These are phyloP conservation scores for Rubus parviflorus DNA, from an alignment of 306 rosid species.

Conservation along the genomic window DNA sequence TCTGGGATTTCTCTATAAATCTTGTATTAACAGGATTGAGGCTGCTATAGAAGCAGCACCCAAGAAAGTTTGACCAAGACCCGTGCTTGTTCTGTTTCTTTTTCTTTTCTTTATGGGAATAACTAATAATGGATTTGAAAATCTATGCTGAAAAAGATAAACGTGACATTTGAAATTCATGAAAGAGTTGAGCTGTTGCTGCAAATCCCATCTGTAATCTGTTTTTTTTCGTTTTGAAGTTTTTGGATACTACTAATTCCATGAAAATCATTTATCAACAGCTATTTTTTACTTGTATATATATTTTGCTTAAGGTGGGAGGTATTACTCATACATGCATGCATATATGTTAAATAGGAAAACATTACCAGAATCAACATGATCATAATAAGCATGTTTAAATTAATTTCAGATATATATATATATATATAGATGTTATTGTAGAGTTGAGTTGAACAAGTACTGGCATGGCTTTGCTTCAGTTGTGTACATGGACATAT, in stretches of 20 bases:
- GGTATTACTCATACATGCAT: background rate
- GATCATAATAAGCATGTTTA: background rate
- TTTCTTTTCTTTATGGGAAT: background rate
- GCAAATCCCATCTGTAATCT: slow-evolving; percentile 18
- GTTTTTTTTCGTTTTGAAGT: background rate
- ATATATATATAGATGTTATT: slow-evolving; percentile 4
- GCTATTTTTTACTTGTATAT: slow-evolving; percentile 2
- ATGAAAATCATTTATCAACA: slow-evolving; percentile 42
- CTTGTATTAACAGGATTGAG: slow-evolving; percentile 71
- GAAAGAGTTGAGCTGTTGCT: slow-evolving; percentile 34
- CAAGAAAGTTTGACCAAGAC: background rate
- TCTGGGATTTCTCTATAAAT: slow-evolving; percentile 67
- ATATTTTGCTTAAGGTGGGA: background rate
- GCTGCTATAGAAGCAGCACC: slow-evolving; percentile 52
- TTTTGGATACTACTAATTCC: slow-evolving; percentile 27
- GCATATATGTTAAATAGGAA: background rate
- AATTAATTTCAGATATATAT: background rate
- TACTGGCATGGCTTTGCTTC: slow-evolving; percentile 24
- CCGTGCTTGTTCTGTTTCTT: background rate
- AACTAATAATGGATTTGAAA: background rate
- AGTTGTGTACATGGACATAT: slow-evolving; percentile 20
- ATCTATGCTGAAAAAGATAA: no score
- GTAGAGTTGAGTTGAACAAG: slow-evolving; percentile 38
- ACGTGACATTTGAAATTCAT: background rate
- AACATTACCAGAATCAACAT: slow-evolving; percentile 3